Evolutionary conservation across 805 yeast species (phyloP).

Genomic region (Starmerella powellii): DNA sequence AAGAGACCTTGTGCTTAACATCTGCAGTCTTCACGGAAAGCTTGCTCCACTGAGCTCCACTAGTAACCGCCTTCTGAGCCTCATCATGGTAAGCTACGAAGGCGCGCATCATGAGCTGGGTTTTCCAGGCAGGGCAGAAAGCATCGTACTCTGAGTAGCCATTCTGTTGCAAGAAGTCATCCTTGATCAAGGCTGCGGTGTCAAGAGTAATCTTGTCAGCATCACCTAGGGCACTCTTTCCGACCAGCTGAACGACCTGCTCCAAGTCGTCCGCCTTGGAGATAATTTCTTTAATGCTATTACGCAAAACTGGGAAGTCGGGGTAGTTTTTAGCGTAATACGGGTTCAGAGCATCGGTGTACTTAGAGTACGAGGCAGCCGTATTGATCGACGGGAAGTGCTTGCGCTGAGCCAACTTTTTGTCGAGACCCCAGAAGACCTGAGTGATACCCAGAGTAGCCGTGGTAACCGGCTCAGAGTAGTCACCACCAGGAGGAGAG

Average conservation of each 20-base stretch:
- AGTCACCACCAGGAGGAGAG: slow-evolving; percentile 99
- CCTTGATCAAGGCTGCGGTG: slow-evolving; percentile 82
- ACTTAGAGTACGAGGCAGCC: slow-evolving; percentile 90
- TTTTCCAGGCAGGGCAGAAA: slow-evolving; percentile 99
- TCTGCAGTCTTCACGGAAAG: slow-evolving; percentile 79
- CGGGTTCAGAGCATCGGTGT: slow-evolving; percentile 73
- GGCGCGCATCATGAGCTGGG: slow-evolving; percentile 94
- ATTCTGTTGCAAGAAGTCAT: slow-evolving; percentile 97
- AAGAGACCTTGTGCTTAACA: slow-evolving; percentile 84
- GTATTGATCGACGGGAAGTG: slow-evolving; percentile 99
- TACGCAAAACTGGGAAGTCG: slow-evolving; percentile 82
- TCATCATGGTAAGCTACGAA: slow-evolving; percentile 87
- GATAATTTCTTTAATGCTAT: slow-evolving; percentile 83
- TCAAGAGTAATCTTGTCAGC: slow-evolving; percentile 94
- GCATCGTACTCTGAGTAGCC: slow-evolving; percentile 98
- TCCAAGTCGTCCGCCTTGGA: slow-evolving; percentile 97
- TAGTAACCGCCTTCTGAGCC: slow-evolving; percentile 91
- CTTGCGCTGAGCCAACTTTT: slow-evolving; percentile 97
- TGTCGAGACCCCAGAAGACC: slow-evolving; percentile 99
- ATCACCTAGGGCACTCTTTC: slow-evolving; percentile 94
- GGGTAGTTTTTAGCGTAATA: slow-evolving; percentile 80
- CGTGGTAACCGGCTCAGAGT: slow-evolving; percentile 98
- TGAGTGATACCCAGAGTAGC: slow-evolving; percentile 99
- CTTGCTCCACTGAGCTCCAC: slow-evolving; percentile 92
- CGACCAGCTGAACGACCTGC: slow-evolving; percentile 98